phyloP scores from a whole-genome alignment of 2,329 filamentous ascomycete genomes.

The Xylariaceae sp. region DNA sequence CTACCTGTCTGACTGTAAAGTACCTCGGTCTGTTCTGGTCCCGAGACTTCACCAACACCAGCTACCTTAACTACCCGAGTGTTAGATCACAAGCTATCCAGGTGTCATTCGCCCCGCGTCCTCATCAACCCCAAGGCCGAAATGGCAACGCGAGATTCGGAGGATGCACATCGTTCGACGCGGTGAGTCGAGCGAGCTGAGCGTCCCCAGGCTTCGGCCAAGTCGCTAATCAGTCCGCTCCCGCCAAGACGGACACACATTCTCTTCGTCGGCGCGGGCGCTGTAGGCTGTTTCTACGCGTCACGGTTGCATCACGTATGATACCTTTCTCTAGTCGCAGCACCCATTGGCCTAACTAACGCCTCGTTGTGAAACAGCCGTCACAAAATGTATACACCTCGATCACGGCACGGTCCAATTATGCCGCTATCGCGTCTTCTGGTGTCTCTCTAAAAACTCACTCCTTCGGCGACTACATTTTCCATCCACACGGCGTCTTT shows the following conservation, averaged over 20 bases:
- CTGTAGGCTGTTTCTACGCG: conserved; percentile 75
- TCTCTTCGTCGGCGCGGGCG: conserved; percentile 72
- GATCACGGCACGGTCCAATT: conserved; percentile 77
- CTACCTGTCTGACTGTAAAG: no score
- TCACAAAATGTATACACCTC: conserved; percentile 63
- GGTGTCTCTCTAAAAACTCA: conserved; percentile 71
- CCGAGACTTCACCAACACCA: no score
- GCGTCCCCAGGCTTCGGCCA: neutral
- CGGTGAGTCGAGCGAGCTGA: conserved; percentile 10
- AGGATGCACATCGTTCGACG: neutral
- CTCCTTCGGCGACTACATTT: conserved; percentile 71
- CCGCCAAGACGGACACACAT: conserved; percentile 53
- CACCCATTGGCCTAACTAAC: conserved; percentile 1
- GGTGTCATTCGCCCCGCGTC: no score
- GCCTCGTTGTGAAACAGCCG: conserved; percentile 46
- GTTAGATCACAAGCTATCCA: neutral
- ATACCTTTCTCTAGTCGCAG: conserved; percentile 3
- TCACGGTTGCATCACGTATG: conserved; percentile 67
- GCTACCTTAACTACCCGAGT: neutral
- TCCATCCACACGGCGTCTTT: conserved; percentile 66
- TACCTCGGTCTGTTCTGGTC: no score
- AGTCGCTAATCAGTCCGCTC: conserved; percentile 3
- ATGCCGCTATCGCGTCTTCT: conserved; percentile 62
- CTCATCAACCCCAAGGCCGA: neutral
- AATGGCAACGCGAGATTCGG: conserved; percentile 9